Evolutionary conservation across 768 basidiomycete genomes (phyloP).

Genomic region (Suillus plorans): DNA sequence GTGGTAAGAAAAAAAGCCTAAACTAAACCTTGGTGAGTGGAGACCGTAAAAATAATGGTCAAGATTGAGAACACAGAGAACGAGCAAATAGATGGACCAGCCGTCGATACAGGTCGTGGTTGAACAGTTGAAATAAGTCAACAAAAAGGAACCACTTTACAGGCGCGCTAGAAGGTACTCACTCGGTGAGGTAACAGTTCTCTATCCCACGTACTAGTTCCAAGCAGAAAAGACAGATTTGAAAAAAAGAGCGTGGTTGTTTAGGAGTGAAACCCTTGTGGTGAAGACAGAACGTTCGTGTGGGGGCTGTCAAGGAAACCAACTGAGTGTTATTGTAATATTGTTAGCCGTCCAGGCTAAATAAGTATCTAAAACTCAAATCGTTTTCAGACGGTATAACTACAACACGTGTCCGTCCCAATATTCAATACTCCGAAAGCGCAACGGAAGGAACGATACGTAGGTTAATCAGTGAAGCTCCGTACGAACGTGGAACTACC

Average conservation of each 20-base stretch:
- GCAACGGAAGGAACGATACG: neutral
- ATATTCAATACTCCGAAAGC: neutral
- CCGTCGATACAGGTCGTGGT: constrained; percentile 1
- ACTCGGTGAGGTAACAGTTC: constrained; percentile 1
- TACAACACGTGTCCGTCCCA: neutral
- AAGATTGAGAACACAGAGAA: neutral
- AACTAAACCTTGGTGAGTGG: neutral
- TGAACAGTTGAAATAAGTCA: constrained; percentile 1
- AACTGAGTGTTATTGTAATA: neutral
- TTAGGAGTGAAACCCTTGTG: neutral
- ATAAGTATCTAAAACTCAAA: neutral
- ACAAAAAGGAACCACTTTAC: neutral
- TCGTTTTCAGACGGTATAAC: neutral
- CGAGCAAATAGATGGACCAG: neutral
- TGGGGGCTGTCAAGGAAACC: constrained; percentile 1
- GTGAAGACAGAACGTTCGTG: neutral
- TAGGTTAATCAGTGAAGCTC: constrained; percentile 6
- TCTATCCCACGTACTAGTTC: neutral
- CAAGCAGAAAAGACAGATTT: constrained; percentile 2
- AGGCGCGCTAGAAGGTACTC: neutral
- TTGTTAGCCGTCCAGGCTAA: neutral
- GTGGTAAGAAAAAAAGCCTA: constrained; percentile 1
- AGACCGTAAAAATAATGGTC: neutral
- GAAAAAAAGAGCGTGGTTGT: neutral
- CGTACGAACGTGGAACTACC: neutral